phyloP scores from a whole-genome alignment of 2,329 filamentous ascomycete species.

The Phoma sp. region DNA sequence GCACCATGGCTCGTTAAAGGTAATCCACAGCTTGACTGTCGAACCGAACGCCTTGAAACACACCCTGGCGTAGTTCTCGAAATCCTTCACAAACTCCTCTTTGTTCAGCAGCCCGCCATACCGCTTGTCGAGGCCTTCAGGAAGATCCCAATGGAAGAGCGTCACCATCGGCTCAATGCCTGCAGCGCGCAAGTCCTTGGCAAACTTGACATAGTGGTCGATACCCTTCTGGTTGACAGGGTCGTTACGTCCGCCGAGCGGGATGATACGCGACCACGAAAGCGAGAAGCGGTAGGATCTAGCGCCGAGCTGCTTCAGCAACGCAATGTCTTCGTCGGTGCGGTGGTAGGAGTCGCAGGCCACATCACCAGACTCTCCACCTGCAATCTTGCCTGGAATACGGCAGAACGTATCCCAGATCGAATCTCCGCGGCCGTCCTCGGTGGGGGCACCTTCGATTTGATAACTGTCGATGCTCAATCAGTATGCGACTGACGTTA shows the following conservation, averaged over 20 bases:
- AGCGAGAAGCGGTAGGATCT: conserved; percentile 84
- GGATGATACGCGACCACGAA: conserved; percentile 83
- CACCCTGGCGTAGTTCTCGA: conserved; percentile 76
- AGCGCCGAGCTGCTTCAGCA: conserved; percentile 76
- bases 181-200: conserved; percentile 76
- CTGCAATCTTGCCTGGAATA: conserved; percentile 81
- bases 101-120: conserved; percentile 84
- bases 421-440: conserved; percentile 79
- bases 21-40: conserved; percentile 87
- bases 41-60: conserved; percentile 75
- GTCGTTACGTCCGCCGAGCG: conserved; percentile 81
- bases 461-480: conserved; percentile 70
- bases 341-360: conserved; percentile 90
- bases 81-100: conserved; percentile 82
- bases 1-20: conserved; percentile 91
- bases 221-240: conserved; percentile 80
- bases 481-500: conserved; percentile 27
- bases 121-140: conserved; percentile 76
- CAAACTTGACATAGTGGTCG: conserved; percentile 78
- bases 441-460: conserved; percentile 77
- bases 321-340: conserved; percentile 75
- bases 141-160: conserved; percentile 87
- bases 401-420: conserved; percentile 93
- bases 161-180: conserved; percentile 84
- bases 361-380: conserved; percentile 74